Evolutionary conservation across 768 basidiomycete species (phyloP).

Genomic region (Baorangia bicolor): DNA sequence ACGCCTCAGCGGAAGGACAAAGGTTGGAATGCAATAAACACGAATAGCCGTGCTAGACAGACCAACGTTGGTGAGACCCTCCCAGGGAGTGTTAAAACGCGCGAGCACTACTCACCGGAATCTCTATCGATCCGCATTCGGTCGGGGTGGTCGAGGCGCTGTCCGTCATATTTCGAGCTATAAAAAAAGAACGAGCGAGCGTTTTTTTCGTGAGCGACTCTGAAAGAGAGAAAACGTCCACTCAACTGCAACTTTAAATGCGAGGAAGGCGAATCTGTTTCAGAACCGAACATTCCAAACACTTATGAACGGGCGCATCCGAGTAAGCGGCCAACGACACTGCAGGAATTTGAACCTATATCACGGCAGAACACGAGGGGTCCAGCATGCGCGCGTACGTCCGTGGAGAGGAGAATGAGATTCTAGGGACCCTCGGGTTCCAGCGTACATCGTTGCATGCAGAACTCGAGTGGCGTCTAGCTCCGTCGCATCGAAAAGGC

Average conservation of each 20-base stretch:
- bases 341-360: not conserved
- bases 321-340: not conserved
- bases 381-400: constrained; percentile 9
- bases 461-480: not conserved
- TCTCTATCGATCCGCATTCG: not conserved
- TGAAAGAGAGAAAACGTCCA: not conserved
- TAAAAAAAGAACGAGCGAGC: not conserved
- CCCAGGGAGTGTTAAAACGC: too few species aligned
- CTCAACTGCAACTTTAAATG: not conserved
- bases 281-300: too few species aligned
- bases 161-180: constrained; percentile 6
- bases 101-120: constrained; percentile 15
- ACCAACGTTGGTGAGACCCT: not conserved
- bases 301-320: not conserved
- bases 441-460: not conserved
- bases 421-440: not conserved
- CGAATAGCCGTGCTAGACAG: constrained; percentile 9
- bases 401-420: not conserved
- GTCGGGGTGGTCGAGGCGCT: not conserved
- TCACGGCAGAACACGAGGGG: constrained; percentile 11
- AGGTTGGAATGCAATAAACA: constrained; percentile 16
- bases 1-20: constrained; percentile 12
- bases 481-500: not conserved
- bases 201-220: not conserved
- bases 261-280: not conserved